These are phyloP conservation scores for Alnus rubra DNA, from an alignment of 306 rosid genomes.

Conservation along the genomic window DNA sequence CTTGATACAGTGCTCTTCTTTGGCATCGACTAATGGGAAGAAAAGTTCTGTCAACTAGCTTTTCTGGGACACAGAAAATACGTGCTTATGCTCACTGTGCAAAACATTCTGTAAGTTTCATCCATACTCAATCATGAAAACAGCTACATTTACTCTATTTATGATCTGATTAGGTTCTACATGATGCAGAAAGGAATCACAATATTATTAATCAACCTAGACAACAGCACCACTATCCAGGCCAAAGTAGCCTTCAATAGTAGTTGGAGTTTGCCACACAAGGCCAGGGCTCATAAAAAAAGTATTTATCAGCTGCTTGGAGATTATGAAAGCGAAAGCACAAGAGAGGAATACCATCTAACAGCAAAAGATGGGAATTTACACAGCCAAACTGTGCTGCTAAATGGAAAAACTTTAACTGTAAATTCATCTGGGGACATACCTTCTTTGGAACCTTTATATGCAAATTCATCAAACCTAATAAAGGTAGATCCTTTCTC, in stretches of 20 bases:
- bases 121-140: slow-evolving; percentile 8
- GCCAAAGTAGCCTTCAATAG: slow-evolving; percentile 34
- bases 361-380: slow-evolving; percentile 62
- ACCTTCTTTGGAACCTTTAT: slow-evolving; percentile 62
- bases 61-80: slow-evolving; percentile 57
- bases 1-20: slow-evolving; percentile 68
- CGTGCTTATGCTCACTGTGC: slow-evolving; percentile 90
- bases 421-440: slow-evolving; percentile 69
- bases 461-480: slow-evolving; percentile 56
- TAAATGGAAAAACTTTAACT: slow-evolving; percentile 68
- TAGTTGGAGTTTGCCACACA: slow-evolving; percentile 31
- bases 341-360: slow-evolving; percentile 81
- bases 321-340: slow-evolving; percentile 16
- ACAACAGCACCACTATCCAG: slow-evolving; percentile 49
- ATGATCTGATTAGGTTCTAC: slow-evolving; percentile 27
- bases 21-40: slow-evolving; percentile 92
- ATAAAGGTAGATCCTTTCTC: slow-evolving; percentile 69
- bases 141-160: background rate
- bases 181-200: slow-evolving; percentile 74
- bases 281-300: slow-evolving; percentile 29
- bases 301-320: slow-evolving; percentile 22
- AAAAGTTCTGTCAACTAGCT: slow-evolving; percentile 57
- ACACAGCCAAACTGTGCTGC: slow-evolving; percentile 72
- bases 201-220: slow-evolving; percentile 69
- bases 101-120: slow-evolving; percentile 72